Base-by-base conservation (phyloP, 2,329 filamentous ascomycete species). In the Epichloe aotearoae region DNA sequence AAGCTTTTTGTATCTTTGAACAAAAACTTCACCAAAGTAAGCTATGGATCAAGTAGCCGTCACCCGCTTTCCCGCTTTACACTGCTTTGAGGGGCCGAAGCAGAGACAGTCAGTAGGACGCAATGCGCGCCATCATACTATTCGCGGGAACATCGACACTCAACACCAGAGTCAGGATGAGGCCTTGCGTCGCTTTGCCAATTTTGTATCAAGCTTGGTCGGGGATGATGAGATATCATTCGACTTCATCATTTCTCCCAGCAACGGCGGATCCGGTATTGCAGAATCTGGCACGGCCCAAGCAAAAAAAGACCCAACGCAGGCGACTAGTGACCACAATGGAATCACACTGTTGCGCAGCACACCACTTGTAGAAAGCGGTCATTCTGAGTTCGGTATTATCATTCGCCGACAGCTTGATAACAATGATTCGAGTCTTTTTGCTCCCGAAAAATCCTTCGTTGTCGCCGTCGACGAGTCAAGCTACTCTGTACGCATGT, bases 181-280 rank as follows among this genome's bases (percentile, higher is more conserved):
- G 10, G 5, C 40, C 11, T 44, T 46, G 36, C 33, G 10, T 7
- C 12, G 19, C 34, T 50, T 46, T 34, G 49, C 49, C 20, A 38
- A 15, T 34, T 50, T 50, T 15, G 12, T 50, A 23, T 17, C 34
- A 5, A 37, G 34, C 17, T 41, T 50, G 11, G 30, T 44, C 49
- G 42, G 43, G 15, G 49, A 50, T n/a, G 49, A 46, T 38, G 49
- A 50, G 41, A 17, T 50, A 26, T 46, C 42, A 11, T 50, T 50
- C 30, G 49, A 50, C 30, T 46, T 46, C 40, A 11, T 41, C 49
- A 17, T 33, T 30, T 34, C 4, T 8, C 4, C 15, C 17, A 17
- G 7, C 33, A 4, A 46, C 5, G 10, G 6, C n/a, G 23, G 14
- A 12, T 20, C 26, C 10, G n/a, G 20, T 4, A 23, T 19, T 20